These are phyloP conservation scores for Russula sp. DNA, from an alignment of 768 basidiomycete genomes.

Conservation along the genomic window DNA sequence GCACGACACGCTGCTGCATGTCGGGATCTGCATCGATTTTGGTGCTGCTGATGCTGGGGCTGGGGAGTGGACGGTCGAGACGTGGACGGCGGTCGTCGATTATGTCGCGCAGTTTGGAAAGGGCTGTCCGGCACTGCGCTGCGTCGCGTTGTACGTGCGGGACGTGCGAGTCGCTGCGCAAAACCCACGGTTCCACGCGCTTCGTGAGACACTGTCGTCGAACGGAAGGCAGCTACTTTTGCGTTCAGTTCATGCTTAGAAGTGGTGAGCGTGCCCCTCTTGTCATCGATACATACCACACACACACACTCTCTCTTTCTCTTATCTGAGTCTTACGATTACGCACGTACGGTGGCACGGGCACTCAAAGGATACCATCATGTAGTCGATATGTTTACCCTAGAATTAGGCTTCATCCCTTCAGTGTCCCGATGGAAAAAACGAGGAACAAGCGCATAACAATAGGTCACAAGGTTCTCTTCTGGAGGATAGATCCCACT, in stretches of 20 bases:
- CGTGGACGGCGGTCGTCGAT: neutral
- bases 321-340: neutral
- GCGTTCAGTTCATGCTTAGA: neutral
- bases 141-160: neutral
- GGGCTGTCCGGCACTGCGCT: constrained; percentile 4
- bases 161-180: neutral
- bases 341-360: no score
- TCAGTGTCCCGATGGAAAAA: no score
- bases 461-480: no score
- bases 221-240: neutral
- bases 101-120: neutral
- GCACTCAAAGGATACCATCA: no score
- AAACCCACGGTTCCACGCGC: neutral
- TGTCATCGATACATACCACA: no score
- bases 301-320: no score
- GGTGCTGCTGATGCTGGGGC: neutral
- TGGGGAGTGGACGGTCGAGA: neutral
- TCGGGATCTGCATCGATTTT: constrained; percentile 6
- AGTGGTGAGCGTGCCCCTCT: no score
- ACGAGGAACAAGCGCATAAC: no score
- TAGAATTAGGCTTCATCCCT: no score
- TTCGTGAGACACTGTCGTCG: neutral
- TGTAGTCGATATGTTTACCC: no score
- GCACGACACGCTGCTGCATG: constrained; percentile 4
- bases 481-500: no score